phyloP scores from a whole-genome alignment of 805 yeast genomes.

The Suhomyces faveliae region DNA sequence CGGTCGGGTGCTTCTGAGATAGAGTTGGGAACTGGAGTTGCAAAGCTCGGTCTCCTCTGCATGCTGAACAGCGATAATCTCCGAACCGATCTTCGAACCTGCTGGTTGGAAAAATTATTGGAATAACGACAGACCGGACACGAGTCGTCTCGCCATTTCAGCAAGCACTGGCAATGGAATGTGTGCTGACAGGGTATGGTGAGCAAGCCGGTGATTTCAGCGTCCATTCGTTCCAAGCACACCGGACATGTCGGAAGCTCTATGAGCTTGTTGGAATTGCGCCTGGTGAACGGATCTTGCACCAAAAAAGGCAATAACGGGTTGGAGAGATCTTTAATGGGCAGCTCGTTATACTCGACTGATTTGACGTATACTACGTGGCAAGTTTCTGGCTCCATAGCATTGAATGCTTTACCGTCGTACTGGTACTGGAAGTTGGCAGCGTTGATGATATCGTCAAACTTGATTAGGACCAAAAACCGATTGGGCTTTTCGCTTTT shows the following conservation, averaged over 20 bases:
- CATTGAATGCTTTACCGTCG: constrained; percentile 74
- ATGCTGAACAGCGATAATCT: constrained; percentile 31
- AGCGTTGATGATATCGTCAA: constrained; percentile 54
- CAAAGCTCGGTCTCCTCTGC: constrained; percentile 5
- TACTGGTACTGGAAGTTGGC: constrained; percentile 61
- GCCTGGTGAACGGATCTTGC: constrained; percentile 64
- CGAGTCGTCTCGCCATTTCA: constrained; percentile 85
- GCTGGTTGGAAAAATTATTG: constrained; percentile 39
- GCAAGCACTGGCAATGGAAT: constrained; percentile 83
- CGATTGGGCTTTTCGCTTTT: constrained; percentile 65
- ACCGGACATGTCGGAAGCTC: constrained; percentile 94
- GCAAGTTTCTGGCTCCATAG: constrained; percentile 87
- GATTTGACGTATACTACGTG: constrained; percentile 71
- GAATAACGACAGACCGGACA: constrained; percentile 92
- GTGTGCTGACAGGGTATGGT: constrained; percentile 94
- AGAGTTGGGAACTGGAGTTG: background rate
- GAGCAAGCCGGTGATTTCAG: constrained; percentile 72
- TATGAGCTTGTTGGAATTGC: constrained; percentile 15
- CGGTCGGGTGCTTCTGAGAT: constrained; percentile 2
- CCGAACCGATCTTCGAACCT: constrained; percentile 29
- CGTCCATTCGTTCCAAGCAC: constrained; percentile 84
- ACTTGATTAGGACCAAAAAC: constrained; percentile 77
- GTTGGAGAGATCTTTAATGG: constrained; percentile 31
- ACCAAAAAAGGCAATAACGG: constrained; percentile 60
- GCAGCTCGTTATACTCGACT: constrained; percentile 39